These are phyloP conservation scores for Arthrobotrys pseudoclavata DNA, from an alignment of 2,329 filamentous ascomycete genomes.

Conservation along the genomic window DNA sequence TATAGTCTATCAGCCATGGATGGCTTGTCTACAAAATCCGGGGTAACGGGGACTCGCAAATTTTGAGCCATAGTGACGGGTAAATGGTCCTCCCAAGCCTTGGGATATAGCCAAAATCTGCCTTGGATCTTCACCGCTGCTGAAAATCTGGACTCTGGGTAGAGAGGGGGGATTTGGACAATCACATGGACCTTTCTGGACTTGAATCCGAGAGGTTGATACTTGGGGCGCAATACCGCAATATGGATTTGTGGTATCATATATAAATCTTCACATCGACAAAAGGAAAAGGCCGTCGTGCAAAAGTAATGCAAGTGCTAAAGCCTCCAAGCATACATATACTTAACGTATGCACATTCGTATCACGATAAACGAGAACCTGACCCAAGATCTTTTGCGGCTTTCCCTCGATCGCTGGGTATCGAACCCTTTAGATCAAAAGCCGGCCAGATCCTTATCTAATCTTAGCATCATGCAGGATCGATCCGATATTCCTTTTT, in stretches of 20 bases:
- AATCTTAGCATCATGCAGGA: slow-evolving; percentile 33
- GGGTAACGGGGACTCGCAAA: slow-evolving; percentile 27
- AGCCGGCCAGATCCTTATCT: slow-evolving; percentile 5
- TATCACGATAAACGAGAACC: slow-evolving; percentile 28
- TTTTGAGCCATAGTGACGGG: slow-evolving; percentile 12
- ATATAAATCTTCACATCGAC: background rate
- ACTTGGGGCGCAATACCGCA: background rate
- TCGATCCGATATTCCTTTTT: slow-evolving; percentile 25
- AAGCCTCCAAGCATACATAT: slow-evolving; percentile 20
- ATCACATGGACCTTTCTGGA: background rate
- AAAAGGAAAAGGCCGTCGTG: background rate
- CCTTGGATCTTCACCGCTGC: background rate
- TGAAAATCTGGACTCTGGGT: background rate
- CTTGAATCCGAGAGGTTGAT: background rate
- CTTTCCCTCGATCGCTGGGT: slow-evolving; percentile 8
- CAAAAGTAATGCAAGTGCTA: slow-evolving; percentile 23
- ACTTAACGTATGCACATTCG: slow-evolving; percentile 15
- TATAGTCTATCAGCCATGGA: slow-evolving; percentile 27
- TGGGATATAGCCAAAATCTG: slow-evolving; percentile 30
- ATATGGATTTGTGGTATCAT: background rate
- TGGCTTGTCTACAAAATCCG: slow-evolving; percentile 23
- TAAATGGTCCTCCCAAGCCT: slow-evolving; percentile 24
- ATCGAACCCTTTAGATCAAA: slow-evolving; percentile 9
- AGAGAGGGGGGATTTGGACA: background rate
- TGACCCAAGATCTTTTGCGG: slow-evolving; percentile 19